A percentile compares a stretch with the other conserved stretches of the same genome.
These are phyloP conservation scores for Daldinia grandis DNA, from an alignment of 495 filamentous ascomycete species.

Conservation along the genomic window DNA sequence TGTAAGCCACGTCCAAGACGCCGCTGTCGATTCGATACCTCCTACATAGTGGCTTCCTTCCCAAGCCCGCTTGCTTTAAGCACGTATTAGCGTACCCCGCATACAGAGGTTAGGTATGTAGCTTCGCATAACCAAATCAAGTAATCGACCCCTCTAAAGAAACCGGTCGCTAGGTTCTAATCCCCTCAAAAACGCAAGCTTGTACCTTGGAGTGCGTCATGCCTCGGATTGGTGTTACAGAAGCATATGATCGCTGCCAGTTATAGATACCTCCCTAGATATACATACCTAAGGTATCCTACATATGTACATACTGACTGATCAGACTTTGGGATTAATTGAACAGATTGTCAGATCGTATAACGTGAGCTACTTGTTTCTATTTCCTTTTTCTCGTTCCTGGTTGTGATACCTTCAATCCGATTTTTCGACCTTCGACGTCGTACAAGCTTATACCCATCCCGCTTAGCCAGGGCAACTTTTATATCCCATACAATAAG, in stretches of 20 bases:
- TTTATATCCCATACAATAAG: background rate
- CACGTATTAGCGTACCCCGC: constrained; percentile 24
- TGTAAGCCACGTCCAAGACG: background rate
- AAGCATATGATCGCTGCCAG: constrained; percentile 19
- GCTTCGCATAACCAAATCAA: background rate
- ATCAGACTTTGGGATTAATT: background rate
- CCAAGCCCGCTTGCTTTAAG: constrained; percentile 10
- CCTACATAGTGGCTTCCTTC: too few relatives aligned
- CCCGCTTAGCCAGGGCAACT: background rate
- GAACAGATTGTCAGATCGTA: background rate
- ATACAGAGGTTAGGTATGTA: background rate
- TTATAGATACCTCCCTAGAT: background rate
- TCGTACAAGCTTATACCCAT: too few relatives aligned
- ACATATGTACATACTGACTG: background rate
- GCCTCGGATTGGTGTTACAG: constrained; percentile 8
- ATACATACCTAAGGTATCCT: too few relatives aligned
- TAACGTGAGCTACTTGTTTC: background rate
- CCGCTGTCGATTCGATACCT: constrained; percentile 2
- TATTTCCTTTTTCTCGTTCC: background rate
- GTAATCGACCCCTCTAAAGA: background rate
- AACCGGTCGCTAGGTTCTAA: background rate
- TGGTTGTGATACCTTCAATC: background rate
- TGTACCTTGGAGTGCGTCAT: constrained; percentile 17
- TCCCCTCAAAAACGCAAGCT: background rate
- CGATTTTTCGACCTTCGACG: too few relatives aligned